Evolutionary conservation across 2,329 filamentous ascomycete genomes (phyloP).

Genomic region (Botrytis aclada): DNA sequence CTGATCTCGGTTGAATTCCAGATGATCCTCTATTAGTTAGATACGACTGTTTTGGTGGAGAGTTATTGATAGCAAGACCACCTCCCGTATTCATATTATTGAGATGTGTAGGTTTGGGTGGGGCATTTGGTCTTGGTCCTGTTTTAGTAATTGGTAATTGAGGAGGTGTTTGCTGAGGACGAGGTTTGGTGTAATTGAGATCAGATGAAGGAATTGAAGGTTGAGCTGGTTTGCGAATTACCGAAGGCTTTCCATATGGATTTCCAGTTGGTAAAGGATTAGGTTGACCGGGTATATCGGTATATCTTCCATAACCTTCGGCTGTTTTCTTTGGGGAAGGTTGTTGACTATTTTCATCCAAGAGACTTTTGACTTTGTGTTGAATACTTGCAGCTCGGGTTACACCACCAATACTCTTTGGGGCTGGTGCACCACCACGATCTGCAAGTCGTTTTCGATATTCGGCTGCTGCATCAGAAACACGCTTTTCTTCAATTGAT

Average conservation of each 20-base stretch:
- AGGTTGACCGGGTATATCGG: conserved; percentile 45
- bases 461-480: conserved; percentile 83
- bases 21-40: conserved; percentile 40
- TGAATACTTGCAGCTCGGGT: conserved; percentile 82
- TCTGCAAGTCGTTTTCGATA: conserved; percentile 74
- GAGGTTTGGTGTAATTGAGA: conserved; percentile 32
- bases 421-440: conserved; percentile 49
- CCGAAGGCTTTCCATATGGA: conserved; percentile 33
- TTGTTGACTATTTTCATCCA: conserved; percentile 72
- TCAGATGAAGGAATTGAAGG: conserved; percentile 27
- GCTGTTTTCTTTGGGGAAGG: conserved; percentile 65
- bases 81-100: conserved; percentile 50
- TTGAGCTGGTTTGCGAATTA: conserved; percentile 46
- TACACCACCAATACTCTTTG: conserved; percentile 55
- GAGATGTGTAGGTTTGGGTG: conserved; percentile 60
- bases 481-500: conserved; percentile 83
- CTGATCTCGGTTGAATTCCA: conserved; percentile 44
- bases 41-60: conserved; percentile 40
- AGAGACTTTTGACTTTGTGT: conserved; percentile 79
- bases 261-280: conserved; percentile 27
- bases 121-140: conserved; percentile 50
- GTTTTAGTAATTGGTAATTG: conserved; percentile 33
- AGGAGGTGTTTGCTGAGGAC: conserved; percentile 28
- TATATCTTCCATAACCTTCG: conserved; percentile 86
- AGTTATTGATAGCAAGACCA: conserved; percentile 42